Conservation (phyloP, 179 eudicot genomes). For the Gypsophila paniculata region DNA sequence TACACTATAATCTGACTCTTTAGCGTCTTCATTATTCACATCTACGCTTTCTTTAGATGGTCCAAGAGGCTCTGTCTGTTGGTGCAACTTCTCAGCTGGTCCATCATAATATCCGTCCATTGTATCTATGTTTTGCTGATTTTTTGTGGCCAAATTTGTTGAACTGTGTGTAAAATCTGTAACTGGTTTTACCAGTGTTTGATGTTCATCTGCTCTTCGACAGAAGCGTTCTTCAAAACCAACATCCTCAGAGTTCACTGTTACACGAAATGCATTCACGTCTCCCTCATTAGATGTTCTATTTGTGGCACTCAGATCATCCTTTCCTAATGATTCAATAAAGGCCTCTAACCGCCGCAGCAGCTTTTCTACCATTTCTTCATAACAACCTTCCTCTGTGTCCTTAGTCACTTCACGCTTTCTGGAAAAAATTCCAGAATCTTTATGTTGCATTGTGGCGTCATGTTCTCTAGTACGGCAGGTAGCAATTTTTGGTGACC, state of each 20-base stretch:
- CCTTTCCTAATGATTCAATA: not conserved
- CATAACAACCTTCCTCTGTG: not conserved
- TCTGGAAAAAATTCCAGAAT: not conserved
- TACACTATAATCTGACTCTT: not conserved
- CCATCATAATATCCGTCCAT: not conserved
- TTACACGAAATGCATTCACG: conserved; percentile 7
- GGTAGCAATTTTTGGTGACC: not conserved
- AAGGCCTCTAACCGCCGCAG: conserved; percentile 2
- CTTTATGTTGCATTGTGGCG: not conserved
- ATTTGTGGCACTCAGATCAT: not conserved
- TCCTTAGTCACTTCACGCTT: conserved; percentile 1
- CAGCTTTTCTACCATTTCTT: conserved; percentile 4
- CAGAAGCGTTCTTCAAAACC: not conserved
- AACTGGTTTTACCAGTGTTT: not conserved
- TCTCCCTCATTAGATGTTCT: not conserved
- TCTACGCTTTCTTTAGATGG: not conserved
- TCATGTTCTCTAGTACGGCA: not conserved
- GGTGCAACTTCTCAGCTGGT: not conserved
- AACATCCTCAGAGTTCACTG: not conserved
- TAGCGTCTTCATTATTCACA: conserved; percentile 5
- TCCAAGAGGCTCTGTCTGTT: not conserved
- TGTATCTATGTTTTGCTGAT: conserved; percentile 9
- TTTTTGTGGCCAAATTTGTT: not conserved
- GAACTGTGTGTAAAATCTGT: not conserved
- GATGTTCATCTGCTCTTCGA: not conserved